A percentile compares a stretch with the other conserved stretches of the same genome.
Evolutionary conservation across 108 stramenopile species (phyloP).

Genomic region (Discostella pseudostelligera): DNA sequence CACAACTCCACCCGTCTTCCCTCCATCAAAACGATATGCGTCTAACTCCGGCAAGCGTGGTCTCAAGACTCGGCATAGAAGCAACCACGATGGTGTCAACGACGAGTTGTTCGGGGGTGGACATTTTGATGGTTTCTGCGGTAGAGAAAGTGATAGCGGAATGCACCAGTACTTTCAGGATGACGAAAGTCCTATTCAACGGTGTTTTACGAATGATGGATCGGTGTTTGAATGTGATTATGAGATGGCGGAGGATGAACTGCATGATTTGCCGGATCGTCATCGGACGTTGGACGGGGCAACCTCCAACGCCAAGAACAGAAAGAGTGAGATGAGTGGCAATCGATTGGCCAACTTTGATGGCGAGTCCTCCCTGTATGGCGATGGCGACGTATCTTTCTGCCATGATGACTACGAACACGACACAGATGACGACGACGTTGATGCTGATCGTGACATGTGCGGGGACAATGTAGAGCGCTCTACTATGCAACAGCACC

Average conservation of each 20-base stretch:
- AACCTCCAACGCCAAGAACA: neutral
- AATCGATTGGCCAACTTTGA: constrained; percentile 1
- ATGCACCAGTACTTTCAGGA: no score
- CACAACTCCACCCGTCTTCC: neutral
- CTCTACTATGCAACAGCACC: neutral
- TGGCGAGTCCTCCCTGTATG: neutral
- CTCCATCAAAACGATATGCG: constrained; percentile 18
- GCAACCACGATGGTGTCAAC: constrained; percentile 2
- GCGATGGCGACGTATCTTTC: neutral
- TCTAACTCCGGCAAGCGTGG: constrained; percentile 36
- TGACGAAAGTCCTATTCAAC: no score
- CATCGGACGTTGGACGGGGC: neutral
- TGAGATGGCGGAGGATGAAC: neutral
- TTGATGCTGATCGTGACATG: neutral
- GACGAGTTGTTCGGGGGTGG: neutral
- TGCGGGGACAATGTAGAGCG: neutral
- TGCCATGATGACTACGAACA: constrained; percentile 9
- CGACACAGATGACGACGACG: constrained; percentile 5
- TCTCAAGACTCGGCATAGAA: constrained; percentile 13
- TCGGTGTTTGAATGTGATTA: neutral
- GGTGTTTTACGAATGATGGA: neutral
- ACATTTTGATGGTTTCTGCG: neutral
- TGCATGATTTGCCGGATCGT: neutral
- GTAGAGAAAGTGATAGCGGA: neutral
- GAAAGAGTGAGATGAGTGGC: neutral